Evolutionary conservation across 306 rosid species (phyloP), one percentile per base, ranked within the genome.

Genomic region (Luffa acutangula): DNA sequence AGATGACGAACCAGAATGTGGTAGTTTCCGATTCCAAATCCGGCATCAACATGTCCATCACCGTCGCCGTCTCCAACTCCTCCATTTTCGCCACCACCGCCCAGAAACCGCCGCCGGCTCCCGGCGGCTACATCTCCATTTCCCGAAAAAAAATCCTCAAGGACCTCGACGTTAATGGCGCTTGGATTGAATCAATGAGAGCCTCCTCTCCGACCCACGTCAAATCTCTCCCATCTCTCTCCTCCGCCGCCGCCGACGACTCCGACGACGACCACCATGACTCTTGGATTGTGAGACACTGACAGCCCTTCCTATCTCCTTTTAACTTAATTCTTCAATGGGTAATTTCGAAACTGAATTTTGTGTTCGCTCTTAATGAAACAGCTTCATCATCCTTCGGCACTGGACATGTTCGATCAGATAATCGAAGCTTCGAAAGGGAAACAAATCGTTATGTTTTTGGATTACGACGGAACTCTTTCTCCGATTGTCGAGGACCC

Each of bases 401-500:
- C 99, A 60, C 82, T 95, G 82, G 92, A 91, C 78, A 91, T 85
- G 94, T 95, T 95, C 64, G 90, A 89, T 42, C 86, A 90, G 51
- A 93, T 95, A 9, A 83, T 88, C 53, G 93, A 91, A 57, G 97
- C 92, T 11, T 88, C 99, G 0, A 85, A 83, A 52, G 99, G 97
- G 14, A 95, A 93, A 67, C 92, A 91, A 79, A 91, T 95, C 1
- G 97, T 93, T 2, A 89, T 95, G 97, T 95, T 95, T 41, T 69
- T 95, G 59, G 99, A 95, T 81, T 95, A 95, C 6, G 99, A 95
- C 41, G 99, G 99, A 53, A 95, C 99, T 1, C 89, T 95, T 42
- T 93, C 99, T 0, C 99, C 99, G 1, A 95, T 95, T 33, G 97
- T 95, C 0, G 91, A 87, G 5, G 90, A 95, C 62, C 99, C 99